phyloP scores from a whole-genome alignment of 805 yeast genomes.

The Candida gorgasii region DNA sequence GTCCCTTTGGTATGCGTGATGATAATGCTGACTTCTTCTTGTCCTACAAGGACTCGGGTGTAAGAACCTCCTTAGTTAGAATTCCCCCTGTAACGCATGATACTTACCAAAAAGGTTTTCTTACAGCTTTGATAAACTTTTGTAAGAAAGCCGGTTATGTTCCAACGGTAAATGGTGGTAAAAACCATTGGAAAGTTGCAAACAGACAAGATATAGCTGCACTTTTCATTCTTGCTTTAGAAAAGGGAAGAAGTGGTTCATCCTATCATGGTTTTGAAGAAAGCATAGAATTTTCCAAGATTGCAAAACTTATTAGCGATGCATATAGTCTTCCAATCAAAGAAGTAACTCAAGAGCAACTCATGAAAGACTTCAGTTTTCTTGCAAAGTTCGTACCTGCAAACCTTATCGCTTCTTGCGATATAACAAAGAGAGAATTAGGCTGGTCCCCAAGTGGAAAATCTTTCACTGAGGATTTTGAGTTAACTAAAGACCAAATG shows the following conservation, averaged over 20 bases:
- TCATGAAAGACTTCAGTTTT: constrained; percentile 14
- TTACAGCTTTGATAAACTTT: constrained; percentile 21
- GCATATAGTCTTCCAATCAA: constrained; percentile 15
- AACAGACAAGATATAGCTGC: constrained; percentile 32
- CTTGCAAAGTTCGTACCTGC: neutral
- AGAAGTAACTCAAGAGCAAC: constrained; percentile 17
- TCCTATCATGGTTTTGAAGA: constrained; percentile 18
- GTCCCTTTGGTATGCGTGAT: constrained; percentile 1
- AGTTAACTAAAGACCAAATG: neutral
- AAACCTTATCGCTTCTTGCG: constrained; percentile 14
- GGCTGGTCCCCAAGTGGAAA: constrained; percentile 26
- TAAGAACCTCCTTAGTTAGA: constrained; percentile 25
- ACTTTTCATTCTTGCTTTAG: constrained; percentile 18
- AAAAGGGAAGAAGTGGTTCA: constrained; percentile 13
- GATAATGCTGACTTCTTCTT: neutral
- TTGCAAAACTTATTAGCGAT: constrained; percentile 27
- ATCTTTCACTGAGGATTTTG: neutral
- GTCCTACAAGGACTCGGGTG: constrained; percentile 18
- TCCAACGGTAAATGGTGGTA: constrained; percentile 32
- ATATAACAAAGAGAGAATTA: constrained; percentile 20
- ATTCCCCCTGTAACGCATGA: constrained; percentile 38
- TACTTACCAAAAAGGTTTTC: constrained; percentile 25
- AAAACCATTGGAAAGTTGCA: constrained; percentile 31
- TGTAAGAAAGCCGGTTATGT: constrained; percentile 33
- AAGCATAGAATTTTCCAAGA: constrained; percentile 20